These are phyloP conservation scores for Arthromyces matolae DNA, from an alignment of 768 basidiomycete genomes.

Conservation along the genomic window DNA sequence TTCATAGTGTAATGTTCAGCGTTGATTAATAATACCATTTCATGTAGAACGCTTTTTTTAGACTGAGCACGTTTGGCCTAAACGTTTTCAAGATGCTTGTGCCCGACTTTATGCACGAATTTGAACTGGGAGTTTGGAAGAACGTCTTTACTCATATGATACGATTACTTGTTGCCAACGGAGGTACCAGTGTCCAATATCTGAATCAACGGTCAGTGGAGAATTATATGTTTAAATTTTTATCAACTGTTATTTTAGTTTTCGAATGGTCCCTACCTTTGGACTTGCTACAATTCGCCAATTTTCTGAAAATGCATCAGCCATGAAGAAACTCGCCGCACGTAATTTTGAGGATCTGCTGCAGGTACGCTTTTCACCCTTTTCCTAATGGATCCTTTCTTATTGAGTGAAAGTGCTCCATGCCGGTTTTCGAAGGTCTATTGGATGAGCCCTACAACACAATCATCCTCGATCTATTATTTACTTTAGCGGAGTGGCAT, in stretches of 20 bases:
- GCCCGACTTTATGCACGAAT: slow-evolving; percentile 32
- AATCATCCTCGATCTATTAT: slow-evolving; percentile 16
- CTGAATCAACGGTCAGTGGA: slow-evolving; percentile 3
- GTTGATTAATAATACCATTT: not conserved
- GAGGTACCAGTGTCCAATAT: not conserved
- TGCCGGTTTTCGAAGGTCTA: slow-evolving; percentile 1
- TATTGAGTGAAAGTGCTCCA: not conserved
- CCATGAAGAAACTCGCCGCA: not conserved
- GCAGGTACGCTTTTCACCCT: not conserved
- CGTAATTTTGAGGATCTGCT: not conserved
- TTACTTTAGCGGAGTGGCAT: slow-evolving; percentile 12
- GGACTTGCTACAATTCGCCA: not conserved
- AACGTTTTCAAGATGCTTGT: slow-evolving; percentile 24
- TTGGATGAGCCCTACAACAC: slow-evolving; percentile 15
- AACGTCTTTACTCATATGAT: slow-evolving; percentile 30
- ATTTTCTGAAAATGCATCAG: not conserved
- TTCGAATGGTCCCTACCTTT: not conserved
- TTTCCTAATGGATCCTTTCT: not conserved
- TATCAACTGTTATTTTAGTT: too few relatives aligned
- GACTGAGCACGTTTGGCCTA: slow-evolving; percentile 16
- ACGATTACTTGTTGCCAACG: slow-evolving; percentile 21
- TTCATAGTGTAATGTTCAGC: not conserved
- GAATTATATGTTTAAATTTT: not conserved
- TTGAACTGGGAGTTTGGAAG: slow-evolving; percentile 36
- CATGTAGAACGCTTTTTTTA: slow-evolving; percentile 28